Evolutionary conservation across 192 early-diverging fungal species (phyloP), one percentile per base, ranked within the genome.

Genomic region (Jimgerdemannia flammicorona): DNA sequence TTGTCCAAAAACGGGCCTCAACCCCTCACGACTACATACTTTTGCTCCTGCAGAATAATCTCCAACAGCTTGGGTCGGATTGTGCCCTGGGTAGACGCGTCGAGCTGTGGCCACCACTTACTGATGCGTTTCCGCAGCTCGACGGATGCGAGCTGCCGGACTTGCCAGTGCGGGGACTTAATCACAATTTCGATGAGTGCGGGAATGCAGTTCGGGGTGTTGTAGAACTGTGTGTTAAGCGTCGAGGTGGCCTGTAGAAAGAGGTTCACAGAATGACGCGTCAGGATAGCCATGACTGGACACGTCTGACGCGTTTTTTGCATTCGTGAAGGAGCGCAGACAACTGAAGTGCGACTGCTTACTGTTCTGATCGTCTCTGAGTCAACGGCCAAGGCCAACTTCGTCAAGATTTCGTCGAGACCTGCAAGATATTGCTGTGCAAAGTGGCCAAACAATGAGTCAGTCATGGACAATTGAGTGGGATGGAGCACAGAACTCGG

Each of bases 111-210:
- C 95, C 95, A 97, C 86, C 86, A 91, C 82, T 88, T 92, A 20
- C 85, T 72, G 54, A 93, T 82, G 70, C 92, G 90, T 79, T 97
- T 97, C 74, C 94, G 91, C 74, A 94, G 87, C 86, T 97, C 96
- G 40, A 97, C 95, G 3, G 94, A 91, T 42, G 94, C 92, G 66
- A 97, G 84, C 80, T 96, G 95, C 64, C 95, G 93, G 49, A 97
- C 84, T 82, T 91, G 86, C 76, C 84, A 80, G 72, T 92, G 84
- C 70, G 86, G 72, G 65, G 88, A 89, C 44, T 83, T 87, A 70
- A 84, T 82, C 69, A 93, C 86, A 65, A 97, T 91, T 69, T 94
- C 85, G 66, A 92, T 83, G 70, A 95, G 87, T 44, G 92, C 95
- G 67, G 95, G 92, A n/a, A 97, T 87, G 76, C 95, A 94, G 41